Conservation (phyloP, 352 stramenopile species). For the Phytophthora crassamura region DNA sequence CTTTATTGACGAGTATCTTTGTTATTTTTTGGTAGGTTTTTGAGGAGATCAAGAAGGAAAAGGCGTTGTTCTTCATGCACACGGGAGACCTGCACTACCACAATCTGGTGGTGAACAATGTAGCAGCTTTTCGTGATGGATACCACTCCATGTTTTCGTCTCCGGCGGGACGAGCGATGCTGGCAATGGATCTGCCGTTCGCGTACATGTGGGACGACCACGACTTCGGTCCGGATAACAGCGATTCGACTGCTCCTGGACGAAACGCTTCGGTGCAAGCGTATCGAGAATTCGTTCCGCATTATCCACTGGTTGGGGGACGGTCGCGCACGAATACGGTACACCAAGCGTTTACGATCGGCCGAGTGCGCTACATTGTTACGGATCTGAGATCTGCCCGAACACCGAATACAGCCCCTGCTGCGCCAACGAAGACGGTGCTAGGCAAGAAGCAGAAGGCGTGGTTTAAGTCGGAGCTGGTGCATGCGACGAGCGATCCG, state of each 20-base stretch:
- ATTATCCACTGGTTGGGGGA: constrained; percentile 63
- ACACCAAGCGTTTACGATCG: constrained; percentile 85
- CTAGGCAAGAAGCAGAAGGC: constrained; percentile 83
- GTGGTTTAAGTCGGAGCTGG: constrained; percentile 88
- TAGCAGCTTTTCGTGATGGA: constrained; percentile 57
- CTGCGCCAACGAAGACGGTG: constrained; percentile 83
- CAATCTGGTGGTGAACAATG: constrained; percentile 77
- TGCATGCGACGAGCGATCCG: constrained; percentile 60
- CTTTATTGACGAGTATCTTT: constrained; percentile 20
- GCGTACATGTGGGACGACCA: constrained; percentile 93
- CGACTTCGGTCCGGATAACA: constrained; percentile 91
- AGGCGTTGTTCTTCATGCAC: constrained; percentile 88
- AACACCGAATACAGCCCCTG: constrained; percentile 69
- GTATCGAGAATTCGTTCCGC: constrained; percentile 84
- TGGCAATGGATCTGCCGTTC: constrained; percentile 86
- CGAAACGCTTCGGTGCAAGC: constrained; percentile 76
- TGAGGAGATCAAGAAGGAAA: constrained; percentile 62
- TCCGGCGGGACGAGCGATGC: constrained; percentile 69
- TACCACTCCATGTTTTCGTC: constrained; percentile 83
- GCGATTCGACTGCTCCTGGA: constrained; percentile 76
- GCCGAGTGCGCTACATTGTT: constrained; percentile 85
- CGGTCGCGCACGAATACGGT: constrained; percentile 53
- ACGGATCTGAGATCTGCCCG: constrained; percentile 82
- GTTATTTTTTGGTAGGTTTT: constrained; percentile 47
- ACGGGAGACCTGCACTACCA: constrained; percentile 92